Evolutionary conservation across 2,329 filamentous ascomycete species (phyloP).

Genomic region (Rhynchosporium agropyri): DNA sequence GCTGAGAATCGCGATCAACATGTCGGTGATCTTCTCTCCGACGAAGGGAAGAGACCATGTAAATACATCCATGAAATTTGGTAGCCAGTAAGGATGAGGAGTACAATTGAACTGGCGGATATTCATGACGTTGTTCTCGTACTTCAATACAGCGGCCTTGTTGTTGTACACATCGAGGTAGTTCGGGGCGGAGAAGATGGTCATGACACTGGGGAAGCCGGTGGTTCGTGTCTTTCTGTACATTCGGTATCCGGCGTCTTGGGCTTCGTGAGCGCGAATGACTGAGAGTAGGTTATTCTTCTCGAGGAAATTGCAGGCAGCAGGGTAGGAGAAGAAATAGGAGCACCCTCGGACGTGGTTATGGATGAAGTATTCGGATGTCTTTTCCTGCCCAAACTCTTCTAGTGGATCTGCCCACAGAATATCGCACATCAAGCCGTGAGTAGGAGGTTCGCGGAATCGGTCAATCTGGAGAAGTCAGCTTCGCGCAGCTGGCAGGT

Average conservation of each 20-base stretch:
- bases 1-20: constrained; percentile 98
- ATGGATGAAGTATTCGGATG: constrained; percentile 94
- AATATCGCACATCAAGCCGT: constrained; percentile 98
- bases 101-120: constrained; percentile 99
- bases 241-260: constrained; percentile 98
- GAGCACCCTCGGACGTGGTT: constrained; percentile 98
- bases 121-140: constrained; percentile 99
- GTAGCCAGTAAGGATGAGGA: constrained; percentile 97
- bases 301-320: constrained; percentile 94
- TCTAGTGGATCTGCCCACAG: constrained; percentile 98
- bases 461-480: constrained; percentile 74
- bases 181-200: constrained; percentile 98
- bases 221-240: constrained; percentile 98
- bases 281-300: constrained; percentile 98
- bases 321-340: constrained; percentile 98
- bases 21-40: constrained; percentile 98
- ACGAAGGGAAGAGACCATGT: constrained; percentile 99
- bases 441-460: constrained; percentile 95
- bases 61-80: constrained; percentile 99
- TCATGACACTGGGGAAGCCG: constrained; percentile 99
- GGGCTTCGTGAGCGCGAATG: constrained; percentile 96
- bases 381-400: constrained; percentile 98
- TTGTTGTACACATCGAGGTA: constrained; percentile 99
- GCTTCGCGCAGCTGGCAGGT: neutral
- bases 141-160: constrained; percentile 97